Conservation (phyloP, 345 rosid genomes). For the Gossypium rotundifolium region DNA sequence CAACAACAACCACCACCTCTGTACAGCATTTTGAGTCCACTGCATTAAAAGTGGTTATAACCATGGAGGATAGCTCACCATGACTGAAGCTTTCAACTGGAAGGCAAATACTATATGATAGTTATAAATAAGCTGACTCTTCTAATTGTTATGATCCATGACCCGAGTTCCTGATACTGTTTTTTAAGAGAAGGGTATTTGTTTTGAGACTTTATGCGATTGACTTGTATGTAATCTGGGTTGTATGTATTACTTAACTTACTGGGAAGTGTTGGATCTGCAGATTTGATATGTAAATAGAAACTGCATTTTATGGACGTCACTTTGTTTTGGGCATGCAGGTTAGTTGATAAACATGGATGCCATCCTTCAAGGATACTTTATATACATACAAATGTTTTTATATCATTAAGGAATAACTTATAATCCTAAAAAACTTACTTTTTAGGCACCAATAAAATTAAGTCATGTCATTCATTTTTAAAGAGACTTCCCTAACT, state of each 20-base stretch:
- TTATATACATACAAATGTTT: too few relatives aligned
- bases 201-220: not conserved
- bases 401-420: too few relatives aligned
- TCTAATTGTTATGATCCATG: not conserved
- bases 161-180: not conserved
- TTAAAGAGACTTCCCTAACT: too few relatives aligned
- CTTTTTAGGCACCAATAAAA: too few relatives aligned
- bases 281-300: not conserved
- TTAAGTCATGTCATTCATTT: too few relatives aligned
- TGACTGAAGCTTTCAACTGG: not conserved
- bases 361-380: too few relatives aligned
- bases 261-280: not conserved
- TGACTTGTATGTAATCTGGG: not conserved
- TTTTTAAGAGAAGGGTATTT: not conserved
- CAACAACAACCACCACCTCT: conserved; percentile 8
- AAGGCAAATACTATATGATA: not conserved
- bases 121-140: not conserved
- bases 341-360: not conserved
- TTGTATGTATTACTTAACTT: not conserved
- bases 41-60: not conserved
- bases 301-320: not conserved
- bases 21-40: conserved; percentile 16
- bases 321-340: not conserved
- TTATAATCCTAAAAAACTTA: too few relatives aligned
- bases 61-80: not conserved